Base-by-base conservation (phyloP, 2,329 filamentous ascomycete genomes). In the Fusarium luffae region DNA sequence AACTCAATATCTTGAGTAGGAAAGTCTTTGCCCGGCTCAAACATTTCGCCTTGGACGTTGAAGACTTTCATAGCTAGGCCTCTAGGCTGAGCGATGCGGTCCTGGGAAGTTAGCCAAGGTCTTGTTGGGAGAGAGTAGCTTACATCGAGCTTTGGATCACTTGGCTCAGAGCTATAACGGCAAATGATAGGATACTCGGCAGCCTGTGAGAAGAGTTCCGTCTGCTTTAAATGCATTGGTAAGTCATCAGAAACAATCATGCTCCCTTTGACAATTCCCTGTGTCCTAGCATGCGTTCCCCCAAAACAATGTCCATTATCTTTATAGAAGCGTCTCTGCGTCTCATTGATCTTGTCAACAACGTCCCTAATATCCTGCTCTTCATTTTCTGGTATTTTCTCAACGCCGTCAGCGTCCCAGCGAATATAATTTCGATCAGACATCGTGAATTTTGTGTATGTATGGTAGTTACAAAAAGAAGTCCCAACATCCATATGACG, bases 191-290 rank as follows among this genome's bases (percentile, higher is more conserved):
- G 40, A n/a, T 27, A 58, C 10, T 58, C 37, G 2, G 16, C 54
- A 34, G 54, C 41, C 12, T 52, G 23, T 12, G 59, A 4, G 23
- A 58, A 63, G n/a, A 58, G 59, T 23, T 63, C 54, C 2, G 54
- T 58, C 25, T 48, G 40, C 19, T 63, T 63, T 14, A 59, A 6
- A 46, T 59, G 54, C 6, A 10, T 7, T 1, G 59, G 54, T 14
- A 63, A 25, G 14, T 58, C 14, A 28, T 47, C 23, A 12, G 54
- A 44, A 5, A 57, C 34, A 21, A 23, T 13, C 14, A 63, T 37
- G 4, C 41, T 58, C 11, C 59, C 59, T 18, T 42, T 59, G 1
- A 52, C 47, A 2, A 59, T 63, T 3, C 54, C 54, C 12, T 58
- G 46, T 10, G 46, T 59, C 4, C 46, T 19, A 28, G 59, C 40